Conservation (phyloP, 225 moss, liverwort and hornwort genomes). For the Thuidium tamariscinum region DNA sequence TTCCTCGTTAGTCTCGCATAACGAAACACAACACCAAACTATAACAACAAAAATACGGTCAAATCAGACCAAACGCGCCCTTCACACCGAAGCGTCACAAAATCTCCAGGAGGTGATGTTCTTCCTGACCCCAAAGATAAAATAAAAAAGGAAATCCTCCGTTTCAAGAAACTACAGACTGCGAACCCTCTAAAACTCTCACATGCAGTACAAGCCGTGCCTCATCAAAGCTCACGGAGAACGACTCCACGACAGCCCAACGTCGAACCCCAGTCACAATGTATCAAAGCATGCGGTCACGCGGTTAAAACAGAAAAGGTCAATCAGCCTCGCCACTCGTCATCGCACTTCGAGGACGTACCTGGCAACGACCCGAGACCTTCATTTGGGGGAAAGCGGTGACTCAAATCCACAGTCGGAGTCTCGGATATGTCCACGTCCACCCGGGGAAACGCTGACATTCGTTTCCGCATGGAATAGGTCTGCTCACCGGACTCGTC, state of each 20-base stretch:
- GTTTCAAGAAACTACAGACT: not conserved
- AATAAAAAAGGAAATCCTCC: too few species aligned
- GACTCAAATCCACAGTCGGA: constrained; percentile 19
- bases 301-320: not conserved
- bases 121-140: not conserved
- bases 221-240: too few species aligned
- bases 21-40: not conserved
- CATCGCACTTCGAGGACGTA: not conserved
- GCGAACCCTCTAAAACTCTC: not conserved
- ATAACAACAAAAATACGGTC: not conserved
- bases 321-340: too few species aligned
- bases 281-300: not conserved
- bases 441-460: constrained; percentile 80
- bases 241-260: not conserved
- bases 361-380: constrained; percentile 20
- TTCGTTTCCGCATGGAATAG: constrained; percentile 55
- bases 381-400: constrained; percentile 36
- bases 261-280: not conserved
- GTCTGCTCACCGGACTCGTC: constrained; percentile 42
- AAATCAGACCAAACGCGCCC: not conserved
- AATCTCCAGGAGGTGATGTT: not conserved
- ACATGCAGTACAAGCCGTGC: not conserved
- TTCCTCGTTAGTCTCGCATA: not conserved
- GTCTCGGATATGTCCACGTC: constrained; percentile 52
- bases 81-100: not conserved